These are phyloP conservation scores for Fraxinus angustifolia DNA, from an alignment of 305 asterid genomes.

Conservation along the genomic window DNA sequence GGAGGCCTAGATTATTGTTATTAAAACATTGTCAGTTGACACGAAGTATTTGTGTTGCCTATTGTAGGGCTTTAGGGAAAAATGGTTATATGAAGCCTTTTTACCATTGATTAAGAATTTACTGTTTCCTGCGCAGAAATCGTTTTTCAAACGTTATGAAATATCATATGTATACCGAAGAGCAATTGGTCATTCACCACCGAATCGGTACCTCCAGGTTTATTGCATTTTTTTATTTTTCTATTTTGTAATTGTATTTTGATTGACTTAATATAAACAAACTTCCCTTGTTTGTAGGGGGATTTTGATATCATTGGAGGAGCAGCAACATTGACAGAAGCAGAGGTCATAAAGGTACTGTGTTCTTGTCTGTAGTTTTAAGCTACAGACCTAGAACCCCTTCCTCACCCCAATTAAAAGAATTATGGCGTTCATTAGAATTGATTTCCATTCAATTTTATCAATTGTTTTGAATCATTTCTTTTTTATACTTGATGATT, in stretches of 20 bases:
- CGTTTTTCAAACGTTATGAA: conserved; percentile 80
- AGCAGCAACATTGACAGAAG: conserved; percentile 81
- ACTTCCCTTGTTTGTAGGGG: conserved; percentile 46
- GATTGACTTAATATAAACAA: conserved; percentile 1
- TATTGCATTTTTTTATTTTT: conserved; percentile 18
- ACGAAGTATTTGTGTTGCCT: background rate
- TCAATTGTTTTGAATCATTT: background rate
- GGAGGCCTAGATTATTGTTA: background rate
- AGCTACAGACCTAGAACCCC: background rate
- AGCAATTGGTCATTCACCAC: conserved; percentile 95
- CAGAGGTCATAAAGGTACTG: conserved; percentile 84
- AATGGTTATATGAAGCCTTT: conserved; percentile 2
- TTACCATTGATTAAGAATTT: conserved; percentile 11
- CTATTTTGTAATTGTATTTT: background rate
- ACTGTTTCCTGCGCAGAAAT: conserved; percentile 47
- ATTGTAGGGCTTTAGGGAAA: background rate
- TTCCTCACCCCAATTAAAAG: background rate
- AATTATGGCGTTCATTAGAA: background rate
- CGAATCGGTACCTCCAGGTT: conserved; percentile 96
- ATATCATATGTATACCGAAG: conserved; percentile 81
- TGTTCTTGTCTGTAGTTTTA: conserved; percentile 20
- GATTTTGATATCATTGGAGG: conserved; percentile 98
- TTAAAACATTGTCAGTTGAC: background rate
- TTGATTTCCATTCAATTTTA: background rate
- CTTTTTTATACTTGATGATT: background rate